phyloP scores from a whole-genome alignment of 345 rosid species.

The Citrus cavaleriei region DNA sequence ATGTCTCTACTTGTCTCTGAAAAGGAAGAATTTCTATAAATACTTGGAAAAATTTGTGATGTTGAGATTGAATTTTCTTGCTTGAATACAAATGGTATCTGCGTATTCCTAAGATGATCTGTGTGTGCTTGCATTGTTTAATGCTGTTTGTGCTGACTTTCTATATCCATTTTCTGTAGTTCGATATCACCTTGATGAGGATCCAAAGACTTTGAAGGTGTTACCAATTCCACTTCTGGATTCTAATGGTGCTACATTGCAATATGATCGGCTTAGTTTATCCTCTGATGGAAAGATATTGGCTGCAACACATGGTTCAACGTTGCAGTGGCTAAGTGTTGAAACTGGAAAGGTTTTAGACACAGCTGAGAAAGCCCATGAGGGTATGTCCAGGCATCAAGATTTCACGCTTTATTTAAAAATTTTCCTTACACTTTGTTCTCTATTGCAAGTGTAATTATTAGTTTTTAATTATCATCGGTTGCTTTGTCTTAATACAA shows the following conservation, averaged over 20 bases:
- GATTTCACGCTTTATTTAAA: neutral
- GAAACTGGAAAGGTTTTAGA: slow-evolving; percentile 87
- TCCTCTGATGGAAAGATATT: slow-evolving; percentile 92
- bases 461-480: neutral
- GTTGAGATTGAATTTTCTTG: neutral
- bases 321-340: slow-evolving; percentile 78
- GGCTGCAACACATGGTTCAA: slow-evolving; percentile 73
- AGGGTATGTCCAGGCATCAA: slow-evolving; percentile 43
- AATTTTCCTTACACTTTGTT: neutral
- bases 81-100: neutral
- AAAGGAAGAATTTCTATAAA: neutral
- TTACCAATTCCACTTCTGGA: slow-evolving; percentile 77
- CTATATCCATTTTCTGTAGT: slow-evolving; percentile 40
- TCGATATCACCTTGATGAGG: slow-evolving; percentile 95
- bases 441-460: neutral
- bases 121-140: neutral
- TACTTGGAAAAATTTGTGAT: neutral
- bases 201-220: slow-evolving; percentile 88
- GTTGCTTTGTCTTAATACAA: neutral
- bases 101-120: neutral
- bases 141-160: slow-evolving; percentile 13
- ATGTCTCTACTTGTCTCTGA: neutral
- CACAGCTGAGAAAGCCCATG: slow-evolving; percentile 86
- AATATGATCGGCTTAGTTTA: slow-evolving; percentile 73
- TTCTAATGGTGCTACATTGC: slow-evolving; percentile 60